These are phyloP conservation scores for Aspergillus sclerotioniger DNA, from an alignment of 495 filamentous ascomycete species.

Conservation along the genomic window DNA sequence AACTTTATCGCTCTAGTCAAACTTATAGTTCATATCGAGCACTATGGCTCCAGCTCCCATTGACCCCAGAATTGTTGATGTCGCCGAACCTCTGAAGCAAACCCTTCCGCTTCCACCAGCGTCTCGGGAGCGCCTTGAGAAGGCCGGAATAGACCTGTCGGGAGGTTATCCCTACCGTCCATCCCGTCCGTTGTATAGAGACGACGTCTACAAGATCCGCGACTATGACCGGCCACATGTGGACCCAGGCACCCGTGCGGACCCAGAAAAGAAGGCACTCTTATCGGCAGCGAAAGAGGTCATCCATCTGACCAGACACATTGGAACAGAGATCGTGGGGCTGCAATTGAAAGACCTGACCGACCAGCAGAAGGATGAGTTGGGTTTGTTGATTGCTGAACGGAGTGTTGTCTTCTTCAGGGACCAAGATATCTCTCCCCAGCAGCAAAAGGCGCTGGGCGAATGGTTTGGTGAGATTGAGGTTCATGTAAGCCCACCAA, in stretches of 20 bases:
- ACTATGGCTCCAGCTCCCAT: constrained; percentile 52
- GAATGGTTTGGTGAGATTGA: constrained; percentile 67
- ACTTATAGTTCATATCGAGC: constrained; percentile 19
- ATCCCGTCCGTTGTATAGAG: constrained; percentile 59
- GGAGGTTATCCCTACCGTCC: constrained; percentile 68
- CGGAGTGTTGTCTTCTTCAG: constrained; percentile 75
- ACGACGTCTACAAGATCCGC: constrained; percentile 65
- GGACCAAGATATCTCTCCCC: constrained; percentile 66
- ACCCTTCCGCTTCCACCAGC: constrained; percentile 55
- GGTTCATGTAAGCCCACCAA: constrained; percentile 53
- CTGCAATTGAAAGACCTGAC: constrained; percentile 68
- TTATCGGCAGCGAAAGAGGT: constrained; percentile 64
- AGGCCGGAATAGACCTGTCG: constrained; percentile 62
- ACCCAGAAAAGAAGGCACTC: constrained; percentile 64
- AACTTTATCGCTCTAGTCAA: not conserved
- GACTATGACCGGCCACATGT: constrained; percentile 54
- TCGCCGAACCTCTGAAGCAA: constrained; percentile 59
- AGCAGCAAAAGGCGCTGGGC: constrained; percentile 65
- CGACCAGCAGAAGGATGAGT: constrained; percentile 64
- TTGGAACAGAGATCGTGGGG: constrained; percentile 70
- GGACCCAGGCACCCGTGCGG: constrained; percentile 63
- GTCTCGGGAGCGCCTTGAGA: constrained; percentile 56
- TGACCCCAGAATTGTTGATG: constrained; percentile 57
- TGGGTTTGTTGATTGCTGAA: constrained; percentile 70
- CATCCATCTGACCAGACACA: constrained; percentile 62